Evolutionary conservation across 2,329 filamentous ascomycete species (phyloP).

Genomic region (Fusarium proliferatum): DNA sequence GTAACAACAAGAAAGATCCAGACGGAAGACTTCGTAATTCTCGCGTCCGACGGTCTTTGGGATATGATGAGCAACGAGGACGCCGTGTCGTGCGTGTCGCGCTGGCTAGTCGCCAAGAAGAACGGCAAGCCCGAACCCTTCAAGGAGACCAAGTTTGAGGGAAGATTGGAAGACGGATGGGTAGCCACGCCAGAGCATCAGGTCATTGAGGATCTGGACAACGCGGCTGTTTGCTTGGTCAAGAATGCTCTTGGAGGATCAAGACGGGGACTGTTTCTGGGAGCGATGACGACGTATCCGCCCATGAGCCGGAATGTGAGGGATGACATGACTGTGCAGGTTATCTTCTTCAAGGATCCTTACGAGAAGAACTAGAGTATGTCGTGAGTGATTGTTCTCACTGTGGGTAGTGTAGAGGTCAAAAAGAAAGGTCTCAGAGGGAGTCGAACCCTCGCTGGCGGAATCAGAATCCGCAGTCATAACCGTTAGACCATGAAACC

Average conservation of each 20-base stretch:
- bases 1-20: slow-evolving; percentile 67
- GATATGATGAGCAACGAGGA: slow-evolving; percentile 67
- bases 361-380: slow-evolving; percentile 70
- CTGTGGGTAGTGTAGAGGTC: background rate
- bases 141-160: slow-evolving; percentile 31
- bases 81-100: slow-evolving; percentile 66
- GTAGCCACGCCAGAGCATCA: slow-evolving; percentile 64
- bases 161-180: slow-evolving; percentile 39
- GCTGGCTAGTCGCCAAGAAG: slow-evolving; percentile 59
- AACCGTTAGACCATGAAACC: background rate
- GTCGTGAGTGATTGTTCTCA: too few relatives aligned
- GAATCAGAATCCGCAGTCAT: background rate
- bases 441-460: background rate
- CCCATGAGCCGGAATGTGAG: slow-evolving; percentile 73
- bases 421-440: background rate
- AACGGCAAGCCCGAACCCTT: slow-evolving; percentile 42
- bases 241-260: slow-evolving; percentile 84
- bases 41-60: slow-evolving; percentile 76
- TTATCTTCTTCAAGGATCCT: slow-evolving; percentile 70
- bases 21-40: slow-evolving; percentile 67
- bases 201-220: slow-evolving; percentile 78
- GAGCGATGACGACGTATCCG: slow-evolving; percentile 75
- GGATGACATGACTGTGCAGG: slow-evolving; percentile 86
- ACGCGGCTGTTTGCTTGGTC: slow-evolving; percentile 82
- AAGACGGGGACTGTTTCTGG: slow-evolving; percentile 78